Conservation (phyloP, 2,329 filamentous ascomycete species). For the Fusarium piperis region DNA sequence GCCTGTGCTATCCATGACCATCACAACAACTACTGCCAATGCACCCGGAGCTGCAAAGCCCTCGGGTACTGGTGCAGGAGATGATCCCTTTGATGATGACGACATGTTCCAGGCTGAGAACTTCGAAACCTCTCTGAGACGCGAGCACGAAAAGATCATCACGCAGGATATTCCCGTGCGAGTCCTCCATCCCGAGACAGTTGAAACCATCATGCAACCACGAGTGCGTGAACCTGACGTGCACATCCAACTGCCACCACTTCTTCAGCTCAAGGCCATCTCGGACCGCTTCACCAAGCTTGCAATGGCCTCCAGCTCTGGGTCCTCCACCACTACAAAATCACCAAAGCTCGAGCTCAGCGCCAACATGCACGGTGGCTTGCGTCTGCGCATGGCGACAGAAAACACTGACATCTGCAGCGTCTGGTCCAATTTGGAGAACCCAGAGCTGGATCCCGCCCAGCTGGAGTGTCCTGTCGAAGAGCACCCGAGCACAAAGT, state of each 20-base stretch:
- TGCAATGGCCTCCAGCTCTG: conserved; percentile 60
- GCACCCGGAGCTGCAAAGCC: conserved; percentile 44
- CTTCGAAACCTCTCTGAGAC: conserved; percentile 65
- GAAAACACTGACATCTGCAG: conserved; percentile 87
- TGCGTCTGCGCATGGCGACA: conserved; percentile 82
- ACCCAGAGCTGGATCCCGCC: conserved; percentile 85
- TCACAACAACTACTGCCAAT: conserved; percentile 74
- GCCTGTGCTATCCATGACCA: conserved; percentile 88
- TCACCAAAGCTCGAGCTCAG: conserved; percentile 82
- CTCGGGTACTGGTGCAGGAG: conserved; percentile 38
- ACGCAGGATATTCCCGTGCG: conserved; percentile 97
- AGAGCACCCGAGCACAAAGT: conserved; percentile 83
- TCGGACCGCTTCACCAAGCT: conserved; percentile 95
- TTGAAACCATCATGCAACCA: conserved; percentile 95
- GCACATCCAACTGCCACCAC: conserved; percentile 87
- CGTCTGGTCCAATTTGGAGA: conserved; percentile 85
- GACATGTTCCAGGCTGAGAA: conserved; percentile 61
- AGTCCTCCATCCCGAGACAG: conserved; percentile 82
- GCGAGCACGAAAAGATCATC: conserved; percentile 88
- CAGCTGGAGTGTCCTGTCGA: conserved; percentile 77
- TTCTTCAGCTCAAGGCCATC: conserved; percentile 91
- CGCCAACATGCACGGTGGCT: conserved; percentile 92
- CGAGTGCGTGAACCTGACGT: conserved; percentile 91
- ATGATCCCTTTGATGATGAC: conserved; percentile 54
- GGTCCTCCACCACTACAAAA: conserved; percentile 54